Evolutionary conservation across 2,329 filamentous ascomycete genomes (phyloP).

Genomic region (Colletotrichum noveboracense): DNA sequence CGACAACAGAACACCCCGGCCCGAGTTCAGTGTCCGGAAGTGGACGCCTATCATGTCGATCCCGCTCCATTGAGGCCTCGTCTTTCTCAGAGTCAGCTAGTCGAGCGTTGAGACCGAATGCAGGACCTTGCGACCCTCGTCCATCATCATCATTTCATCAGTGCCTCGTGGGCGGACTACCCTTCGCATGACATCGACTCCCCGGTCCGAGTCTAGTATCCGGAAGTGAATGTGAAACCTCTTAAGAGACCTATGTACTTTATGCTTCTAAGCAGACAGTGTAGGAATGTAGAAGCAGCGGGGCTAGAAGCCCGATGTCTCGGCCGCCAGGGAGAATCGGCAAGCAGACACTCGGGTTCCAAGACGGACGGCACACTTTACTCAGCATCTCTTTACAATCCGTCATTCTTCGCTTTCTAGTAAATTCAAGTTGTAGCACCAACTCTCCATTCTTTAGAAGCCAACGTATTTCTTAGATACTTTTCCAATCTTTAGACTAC

Average conservation of each 20-base stretch:
- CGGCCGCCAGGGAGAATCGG: neutral
- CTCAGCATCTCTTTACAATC: neutral
- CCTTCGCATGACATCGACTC: neutral
- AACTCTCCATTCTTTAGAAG: fast-evolving
- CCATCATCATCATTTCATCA: neutral
- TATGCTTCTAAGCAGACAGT: neutral
- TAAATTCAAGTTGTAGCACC: neutral
- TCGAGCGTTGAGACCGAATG: neutral
- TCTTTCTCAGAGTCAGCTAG: neutral
- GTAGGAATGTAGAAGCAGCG: neutral
- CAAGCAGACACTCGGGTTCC: neutral
- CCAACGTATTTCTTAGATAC: neutral
- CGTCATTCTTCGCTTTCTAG: neutral
- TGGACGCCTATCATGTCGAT: neutral
- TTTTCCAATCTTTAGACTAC: neutral
- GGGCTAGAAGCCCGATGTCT: neutral
- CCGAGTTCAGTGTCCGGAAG: neutral
- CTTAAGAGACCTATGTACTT: neutral
- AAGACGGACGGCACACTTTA: neutral
- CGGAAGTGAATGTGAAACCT: neutral
- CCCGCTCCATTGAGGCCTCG: neutral
- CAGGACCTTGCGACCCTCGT: neutral
- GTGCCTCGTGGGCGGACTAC: neutral
- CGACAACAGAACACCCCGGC: neutral
- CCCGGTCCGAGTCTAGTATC: neutral